Percentiles rank a stretch among this genome's conserved stretches.
Evolutionary conservation across 371 early-diverging fungal species (phyloP).

Genomic region (Thermomucor indicae-seudaticae): DNA sequence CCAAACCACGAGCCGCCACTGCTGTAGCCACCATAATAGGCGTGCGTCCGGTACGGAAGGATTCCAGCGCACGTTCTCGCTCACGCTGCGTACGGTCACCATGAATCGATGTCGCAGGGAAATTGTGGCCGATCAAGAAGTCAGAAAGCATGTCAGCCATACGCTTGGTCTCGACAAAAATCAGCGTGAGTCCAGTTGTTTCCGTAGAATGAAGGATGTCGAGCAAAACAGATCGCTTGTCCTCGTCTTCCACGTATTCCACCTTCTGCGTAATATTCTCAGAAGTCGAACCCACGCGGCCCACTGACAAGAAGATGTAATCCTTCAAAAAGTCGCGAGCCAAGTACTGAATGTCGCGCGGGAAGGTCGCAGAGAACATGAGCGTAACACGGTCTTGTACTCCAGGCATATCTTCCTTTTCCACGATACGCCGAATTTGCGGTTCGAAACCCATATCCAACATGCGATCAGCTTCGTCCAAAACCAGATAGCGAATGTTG

Average conservation of each 20-base stretch:
- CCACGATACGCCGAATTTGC: constrained; percentile 91
- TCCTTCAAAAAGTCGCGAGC: constrained; percentile 85
- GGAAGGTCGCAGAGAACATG: constrained; percentile 99
- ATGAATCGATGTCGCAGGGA: constrained; percentile 95
- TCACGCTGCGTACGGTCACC: constrained; percentile 96
- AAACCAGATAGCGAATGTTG: constrained; percentile 86
- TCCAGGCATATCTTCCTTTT: constrained; percentile 58
- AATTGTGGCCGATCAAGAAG: constrained; percentile 64
- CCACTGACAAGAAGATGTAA: constrained; percentile 44
- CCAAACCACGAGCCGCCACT: constrained; percentile 98
- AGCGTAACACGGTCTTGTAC: constrained; percentile 56
- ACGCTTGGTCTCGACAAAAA: constrained; percentile 99
- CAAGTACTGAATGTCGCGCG: constrained; percentile 85
- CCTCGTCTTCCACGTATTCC: constrained; percentile 75
- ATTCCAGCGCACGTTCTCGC: constrained; percentile 90
- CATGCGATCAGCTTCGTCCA: constrained; percentile 99
- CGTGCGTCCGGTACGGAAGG: constrained; percentile 88
- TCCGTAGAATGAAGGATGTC: constrained; percentile 78
- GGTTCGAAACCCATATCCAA: constrained; percentile 99
- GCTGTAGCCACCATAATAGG: constrained; percentile 99
- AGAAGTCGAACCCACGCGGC: constrained; percentile 56
- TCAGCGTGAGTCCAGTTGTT: constrained; percentile 76
- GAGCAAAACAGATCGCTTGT: constrained; percentile 82
- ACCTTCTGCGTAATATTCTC: constrained; percentile 49
- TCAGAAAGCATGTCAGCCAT: constrained; percentile 94